Evolutionary conservation across 352 stramenopile genomes (phyloP).

Genomic region (Phytophthora tubulina): DNA sequence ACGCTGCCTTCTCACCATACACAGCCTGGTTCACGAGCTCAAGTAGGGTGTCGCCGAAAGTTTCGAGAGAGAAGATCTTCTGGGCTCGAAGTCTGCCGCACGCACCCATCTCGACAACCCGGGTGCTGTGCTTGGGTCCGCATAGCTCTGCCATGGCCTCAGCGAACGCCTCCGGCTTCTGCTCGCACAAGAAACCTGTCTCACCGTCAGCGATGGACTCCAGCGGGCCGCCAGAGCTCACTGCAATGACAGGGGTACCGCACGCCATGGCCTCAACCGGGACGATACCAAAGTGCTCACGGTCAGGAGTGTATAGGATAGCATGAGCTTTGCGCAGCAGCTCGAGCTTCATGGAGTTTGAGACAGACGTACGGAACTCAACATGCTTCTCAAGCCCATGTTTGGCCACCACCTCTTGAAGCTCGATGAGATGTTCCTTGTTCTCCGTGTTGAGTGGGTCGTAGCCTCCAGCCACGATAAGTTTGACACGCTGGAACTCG

Average conservation of each 20-base stretch:
- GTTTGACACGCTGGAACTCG: constrained; percentile 64
- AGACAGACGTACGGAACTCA: constrained; percentile 91
- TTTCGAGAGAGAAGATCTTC: constrained; percentile 77
- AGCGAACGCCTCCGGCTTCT: constrained; percentile 66
- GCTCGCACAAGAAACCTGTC: constrained; percentile 86
- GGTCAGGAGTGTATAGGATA: constrained; percentile 96
- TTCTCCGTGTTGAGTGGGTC: constrained; percentile 97
- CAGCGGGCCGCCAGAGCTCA: constrained; percentile 95
- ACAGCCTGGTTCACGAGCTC: constrained; percentile 54
- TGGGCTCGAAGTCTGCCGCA: constrained; percentile 62
- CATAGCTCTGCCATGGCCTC: constrained; percentile 72
- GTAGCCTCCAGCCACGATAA: constrained; percentile 97
- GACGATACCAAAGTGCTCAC: constrained; percentile 99
- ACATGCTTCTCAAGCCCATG: constrained; percentile 71
- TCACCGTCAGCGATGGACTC: constrained; percentile 95
- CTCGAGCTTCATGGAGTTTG: constrained; percentile 86
- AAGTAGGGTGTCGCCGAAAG: constrained; percentile 74
- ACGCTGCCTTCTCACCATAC: constrained; percentile 43
- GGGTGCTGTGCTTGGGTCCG: constrained; percentile 34
- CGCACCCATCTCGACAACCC: constrained; percentile 57
- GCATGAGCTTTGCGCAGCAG: constrained; percentile 88
- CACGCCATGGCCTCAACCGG: constrained; percentile 98
- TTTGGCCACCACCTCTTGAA: constrained; percentile 81
- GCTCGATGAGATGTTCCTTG: constrained; percentile 93
- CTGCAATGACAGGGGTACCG: constrained; percentile 94